phyloP scores from a whole-genome alignment of 108 stramenopile genomes.

The Cyclotella choctawhatcheeana region DNA sequence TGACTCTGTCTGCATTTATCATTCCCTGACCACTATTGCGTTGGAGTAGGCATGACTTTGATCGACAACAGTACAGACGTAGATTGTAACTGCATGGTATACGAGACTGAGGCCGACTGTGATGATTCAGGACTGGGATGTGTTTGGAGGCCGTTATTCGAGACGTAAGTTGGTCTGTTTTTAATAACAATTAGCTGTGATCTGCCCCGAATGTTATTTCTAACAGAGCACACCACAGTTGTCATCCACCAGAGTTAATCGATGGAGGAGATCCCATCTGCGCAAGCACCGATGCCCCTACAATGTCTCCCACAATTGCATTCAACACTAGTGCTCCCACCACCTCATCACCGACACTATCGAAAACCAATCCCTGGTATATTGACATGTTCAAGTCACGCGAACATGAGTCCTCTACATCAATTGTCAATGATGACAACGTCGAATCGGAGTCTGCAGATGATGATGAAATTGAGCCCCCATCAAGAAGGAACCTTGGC shows the following conservation, averaged over 20 bases:
- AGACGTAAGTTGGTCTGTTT: constrained; percentile 13
- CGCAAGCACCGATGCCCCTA: constrained; percentile 53
- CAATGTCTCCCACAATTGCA: constrained; percentile 54
- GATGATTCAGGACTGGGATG: constrained; percentile 50
- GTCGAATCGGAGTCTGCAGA: constrained; percentile 27
- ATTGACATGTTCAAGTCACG: constrained; percentile 52
- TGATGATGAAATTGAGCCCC: constrained; percentile 43
- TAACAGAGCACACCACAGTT: constrained; percentile 7
- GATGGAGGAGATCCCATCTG: constrained; percentile 66
- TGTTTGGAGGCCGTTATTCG: constrained; percentile 49
- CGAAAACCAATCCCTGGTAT: constrained; percentile 45
- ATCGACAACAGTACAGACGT: constrained; percentile 56
- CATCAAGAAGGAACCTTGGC: constrained; percentile 12
- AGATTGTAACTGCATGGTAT: constrained; percentile 61
- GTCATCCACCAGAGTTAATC: constrained; percentile 64
- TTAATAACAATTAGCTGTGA: background rate
- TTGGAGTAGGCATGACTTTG: constrained; percentile 34
- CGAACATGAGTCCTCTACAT: constrained; percentile 40
- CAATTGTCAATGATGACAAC: constrained; percentile 19
- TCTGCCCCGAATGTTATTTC: background rate
- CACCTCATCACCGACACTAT: background rate
- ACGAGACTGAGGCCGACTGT: constrained; percentile 58
- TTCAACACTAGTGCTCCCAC: constrained; percentile 55
- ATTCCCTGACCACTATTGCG: too few relatives aligned
- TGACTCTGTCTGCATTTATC: too few relatives aligned